Conservation (phyloP, 768 basidiomycete genomes). For the Asterophora parasitica region DNA sequence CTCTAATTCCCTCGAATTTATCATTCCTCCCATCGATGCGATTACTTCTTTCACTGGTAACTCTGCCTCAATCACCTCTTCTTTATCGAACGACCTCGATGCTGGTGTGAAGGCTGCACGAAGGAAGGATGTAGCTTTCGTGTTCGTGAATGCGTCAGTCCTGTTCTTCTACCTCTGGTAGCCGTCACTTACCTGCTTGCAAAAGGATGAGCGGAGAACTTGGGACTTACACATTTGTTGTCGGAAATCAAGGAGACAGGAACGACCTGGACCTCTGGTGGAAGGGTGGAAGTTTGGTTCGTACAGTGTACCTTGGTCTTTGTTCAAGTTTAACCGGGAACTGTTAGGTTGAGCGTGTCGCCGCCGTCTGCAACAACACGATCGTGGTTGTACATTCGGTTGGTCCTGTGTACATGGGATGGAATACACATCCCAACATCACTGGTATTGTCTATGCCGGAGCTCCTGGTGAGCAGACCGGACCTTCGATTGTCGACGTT, state of each 20-base stretch:
- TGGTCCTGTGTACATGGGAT: constrained; percentile 68
- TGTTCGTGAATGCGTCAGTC: constrained; percentile 54
- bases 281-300: constrained; percentile 44
- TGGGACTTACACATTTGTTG: constrained; percentile 54
- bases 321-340: constrained; percentile 18
- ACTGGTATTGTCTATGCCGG: constrained; percentile 58
- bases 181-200: neutral
- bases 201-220: constrained; percentile 46
- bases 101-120: constrained; percentile 35
- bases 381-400: constrained; percentile 79
- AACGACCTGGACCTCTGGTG: constrained; percentile 58
- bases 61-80: constrained; percentile 36
- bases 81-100: constrained; percentile 39
- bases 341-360: constrained; percentile 46
- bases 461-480: constrained; percentile 68
- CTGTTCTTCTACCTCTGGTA: too few relatives aligned
- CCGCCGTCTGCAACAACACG: constrained; percentile 67
- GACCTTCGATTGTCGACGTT: constrained; percentile 72
- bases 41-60: constrained; percentile 34
- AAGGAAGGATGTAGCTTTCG: constrained; percentile 52
- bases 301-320: neutral
- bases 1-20: constrained; percentile 40
- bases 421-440: constrained; percentile 74
- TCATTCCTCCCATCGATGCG: constrained; percentile 44
- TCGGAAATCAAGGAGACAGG: constrained; percentile 57